phyloP scores from a whole-genome alignment of 2,329 filamentous ascomycete genomes.

The Tolypocladium album region DNA sequence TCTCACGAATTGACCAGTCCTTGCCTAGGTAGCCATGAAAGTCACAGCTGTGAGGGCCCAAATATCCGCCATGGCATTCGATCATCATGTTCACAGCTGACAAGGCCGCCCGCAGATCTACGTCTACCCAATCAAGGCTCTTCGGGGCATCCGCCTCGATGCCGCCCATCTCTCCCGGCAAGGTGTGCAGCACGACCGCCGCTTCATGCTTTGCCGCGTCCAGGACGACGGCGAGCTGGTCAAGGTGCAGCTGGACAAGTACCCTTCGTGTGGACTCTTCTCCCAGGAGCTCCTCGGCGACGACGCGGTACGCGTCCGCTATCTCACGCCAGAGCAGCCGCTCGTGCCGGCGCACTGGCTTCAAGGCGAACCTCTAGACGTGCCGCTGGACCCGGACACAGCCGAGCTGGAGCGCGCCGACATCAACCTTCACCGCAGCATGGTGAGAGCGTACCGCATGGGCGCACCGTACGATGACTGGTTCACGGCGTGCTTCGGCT shows the following conservation, averaged over 20 bases:
- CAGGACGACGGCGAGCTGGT: conserved; percentile 27
- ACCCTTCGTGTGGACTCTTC: conserved; percentile 55
- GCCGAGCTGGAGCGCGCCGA: conserved; percentile 33
- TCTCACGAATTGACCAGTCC: not conserved
- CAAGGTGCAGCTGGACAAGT: conserved; percentile 49
- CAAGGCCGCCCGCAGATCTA: conserved; percentile 34
- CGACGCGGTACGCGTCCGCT: conserved; percentile 31
- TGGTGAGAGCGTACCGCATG: conserved; percentile 52
- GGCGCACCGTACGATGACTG: conserved; percentile 47
- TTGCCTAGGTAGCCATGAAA: conserved; percentile 13
- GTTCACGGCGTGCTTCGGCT: conserved; percentile 59
- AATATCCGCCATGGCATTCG: not conserved
- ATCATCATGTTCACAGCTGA: not conserved
- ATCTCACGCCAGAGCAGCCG: conserved; percentile 25
- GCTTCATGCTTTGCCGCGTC: conserved; percentile 58
- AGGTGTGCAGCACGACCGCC: conserved; percentile 55
- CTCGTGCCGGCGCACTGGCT: conserved; percentile 25
- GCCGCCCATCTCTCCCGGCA: conserved; percentile 45
- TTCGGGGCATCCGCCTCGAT: conserved; percentile 48
- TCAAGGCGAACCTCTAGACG: conserved; percentile 29
- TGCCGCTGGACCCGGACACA: conserved; percentile 46
- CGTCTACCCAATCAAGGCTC: conserved; percentile 64
- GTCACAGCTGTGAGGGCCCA: conserved; percentile 16
- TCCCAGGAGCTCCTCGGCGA: conserved; percentile 38
- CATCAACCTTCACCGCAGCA: conserved; percentile 49